Evolutionary conservation across 2,329 filamentous ascomycete genomes (phyloP).

Genomic region (Ramularia endophylla): DNA sequence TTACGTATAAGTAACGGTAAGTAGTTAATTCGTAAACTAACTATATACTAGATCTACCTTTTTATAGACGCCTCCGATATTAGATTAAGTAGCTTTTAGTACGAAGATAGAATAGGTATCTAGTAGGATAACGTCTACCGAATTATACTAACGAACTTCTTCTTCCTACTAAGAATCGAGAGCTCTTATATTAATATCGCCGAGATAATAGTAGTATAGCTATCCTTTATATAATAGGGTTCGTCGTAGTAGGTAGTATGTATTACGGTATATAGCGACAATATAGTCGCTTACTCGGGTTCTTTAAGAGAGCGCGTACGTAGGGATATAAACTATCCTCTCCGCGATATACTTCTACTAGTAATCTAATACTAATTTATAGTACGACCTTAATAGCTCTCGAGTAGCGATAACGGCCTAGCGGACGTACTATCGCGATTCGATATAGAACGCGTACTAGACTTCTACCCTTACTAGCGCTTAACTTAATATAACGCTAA

Average conservation of each 20-base stretch:
- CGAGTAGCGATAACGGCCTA: background rate
- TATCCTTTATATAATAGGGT: background rate
- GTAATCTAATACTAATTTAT: background rate
- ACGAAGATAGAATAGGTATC: background rate
- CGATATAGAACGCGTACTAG: background rate
- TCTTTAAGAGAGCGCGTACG: background rate
- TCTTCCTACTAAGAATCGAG: background rate
- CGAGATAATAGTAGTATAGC: background rate
- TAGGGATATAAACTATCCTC: background rate
- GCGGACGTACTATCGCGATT: background rate
- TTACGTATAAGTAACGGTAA: background rate
- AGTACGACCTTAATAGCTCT: background rate
- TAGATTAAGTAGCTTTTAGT: background rate
- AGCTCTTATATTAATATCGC: background rate
- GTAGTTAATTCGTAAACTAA: background rate
- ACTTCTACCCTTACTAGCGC: background rate
- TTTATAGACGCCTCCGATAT: background rate
- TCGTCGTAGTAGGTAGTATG: background rate
- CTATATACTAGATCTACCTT: background rate
- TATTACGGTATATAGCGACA: background rate
- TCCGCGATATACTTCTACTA: background rate
- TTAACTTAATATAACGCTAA: no score
- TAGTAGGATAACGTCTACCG: background rate
- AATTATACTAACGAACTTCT: background rate
- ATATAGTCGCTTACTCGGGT: background rate